Conservation (phyloP, 179 eudicot species). For the Camellia oleifera region DNA sequence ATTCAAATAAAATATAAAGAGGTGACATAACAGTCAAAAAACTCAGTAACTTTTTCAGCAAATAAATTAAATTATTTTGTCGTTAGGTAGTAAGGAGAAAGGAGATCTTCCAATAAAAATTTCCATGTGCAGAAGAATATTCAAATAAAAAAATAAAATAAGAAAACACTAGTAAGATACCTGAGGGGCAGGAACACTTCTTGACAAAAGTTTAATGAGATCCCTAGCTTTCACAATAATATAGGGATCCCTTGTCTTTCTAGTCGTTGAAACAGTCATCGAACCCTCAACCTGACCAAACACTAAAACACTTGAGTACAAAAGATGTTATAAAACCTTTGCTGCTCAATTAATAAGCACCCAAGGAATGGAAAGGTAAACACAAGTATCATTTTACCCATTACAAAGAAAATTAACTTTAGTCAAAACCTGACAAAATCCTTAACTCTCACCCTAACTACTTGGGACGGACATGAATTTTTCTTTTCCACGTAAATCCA, state of each 20-base stretch:
- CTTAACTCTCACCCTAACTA: not conserved
- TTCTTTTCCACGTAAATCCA: not conserved
- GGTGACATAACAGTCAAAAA: not conserved
- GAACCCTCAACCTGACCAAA: slow-evolving; percentile 69
- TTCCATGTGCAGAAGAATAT: not conserved
- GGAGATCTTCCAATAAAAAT: not conserved
- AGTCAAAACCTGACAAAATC: not conserved
- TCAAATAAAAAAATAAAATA: not conserved
- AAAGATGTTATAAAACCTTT: not conserved
- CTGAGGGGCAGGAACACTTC: slow-evolving; percentile 98
- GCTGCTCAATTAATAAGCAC: not conserved
- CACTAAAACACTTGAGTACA: not conserved
- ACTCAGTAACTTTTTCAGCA: not conserved
- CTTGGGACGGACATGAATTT: not conserved
- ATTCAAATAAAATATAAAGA: not conserved
- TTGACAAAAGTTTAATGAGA: slow-evolving; percentile 78
- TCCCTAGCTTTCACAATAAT: slow-evolving; percentile 89
- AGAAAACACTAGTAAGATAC: slow-evolving; percentile 26
- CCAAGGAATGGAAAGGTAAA: not conserved
- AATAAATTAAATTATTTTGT: not conserved
- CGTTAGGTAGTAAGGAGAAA: not conserved
- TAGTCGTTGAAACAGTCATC: slow-evolving; percentile 86
- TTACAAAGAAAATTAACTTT: not conserved
- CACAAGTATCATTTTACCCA: not conserved
- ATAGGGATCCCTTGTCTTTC: slow-evolving; percentile 86